Percentiles rank a stretch among this genome's conserved stretches.
Evolutionary conservation across 345 rosid species (phyloP).

Genomic region (Eutrema japonicum): DNA sequence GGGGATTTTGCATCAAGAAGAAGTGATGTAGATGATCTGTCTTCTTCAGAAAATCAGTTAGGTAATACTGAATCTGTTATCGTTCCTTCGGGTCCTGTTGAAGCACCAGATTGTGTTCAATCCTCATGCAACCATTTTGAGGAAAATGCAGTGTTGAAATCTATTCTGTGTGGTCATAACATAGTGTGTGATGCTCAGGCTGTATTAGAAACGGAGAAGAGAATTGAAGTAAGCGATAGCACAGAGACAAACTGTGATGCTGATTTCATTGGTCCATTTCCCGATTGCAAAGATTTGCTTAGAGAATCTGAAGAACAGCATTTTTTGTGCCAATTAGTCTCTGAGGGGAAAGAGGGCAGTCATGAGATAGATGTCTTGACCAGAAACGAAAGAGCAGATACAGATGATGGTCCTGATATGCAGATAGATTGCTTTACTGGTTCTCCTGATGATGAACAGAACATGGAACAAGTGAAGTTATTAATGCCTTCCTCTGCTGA

Average conservation of each 20-base stretch:
- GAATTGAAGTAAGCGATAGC: slow-evolving; percentile 30
- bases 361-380: slow-evolving; percentile 38
- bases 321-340: slow-evolving; percentile 31
- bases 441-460: slow-evolving; percentile 29
- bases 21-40: slow-evolving; percentile 35
- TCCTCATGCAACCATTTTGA: slow-evolving; percentile 31
- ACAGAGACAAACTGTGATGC: slow-evolving; percentile 33
- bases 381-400: slow-evolving; percentile 32
- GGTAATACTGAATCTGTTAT: slow-evolving; percentile 1
- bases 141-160: slow-evolving; percentile 34
- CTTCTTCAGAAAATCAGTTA: slow-evolving; percentile 37
- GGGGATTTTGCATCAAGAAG: slow-evolving; percentile 31
- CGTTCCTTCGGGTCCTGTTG: slow-evolving; percentile 17
- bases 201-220: slow-evolving; percentile 34
- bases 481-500: slow-evolving; percentile 38
- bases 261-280: slow-evolving; percentile 28
- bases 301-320: slow-evolving; percentile 46
- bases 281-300: slow-evolving; percentile 25
- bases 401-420: slow-evolving; percentile 34
- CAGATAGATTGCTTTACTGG: slow-evolving; percentile 30
- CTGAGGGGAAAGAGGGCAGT: slow-evolving; percentile 39
- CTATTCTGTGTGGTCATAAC: slow-evolving; percentile 34
- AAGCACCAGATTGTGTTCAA: slow-evolving; percentile 43
- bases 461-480: slow-evolving; percentile 34
- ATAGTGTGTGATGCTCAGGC: slow-evolving; percentile 43